Evolutionary conservation across 73 alveolate genomes (phyloP).

Genomic region (Breviolum minutum): DNA sequence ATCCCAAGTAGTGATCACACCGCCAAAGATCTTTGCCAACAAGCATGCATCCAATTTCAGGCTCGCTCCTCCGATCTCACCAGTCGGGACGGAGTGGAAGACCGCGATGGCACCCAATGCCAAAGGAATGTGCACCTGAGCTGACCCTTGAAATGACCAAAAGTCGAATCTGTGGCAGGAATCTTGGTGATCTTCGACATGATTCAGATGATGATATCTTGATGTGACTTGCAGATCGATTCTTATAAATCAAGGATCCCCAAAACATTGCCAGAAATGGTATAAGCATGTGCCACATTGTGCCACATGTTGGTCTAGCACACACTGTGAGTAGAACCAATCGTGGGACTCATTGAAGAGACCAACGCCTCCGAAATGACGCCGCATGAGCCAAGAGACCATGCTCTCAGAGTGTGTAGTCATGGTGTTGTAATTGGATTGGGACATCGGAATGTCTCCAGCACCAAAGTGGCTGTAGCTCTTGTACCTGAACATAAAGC

Average conservation of each 20-base stretch:
- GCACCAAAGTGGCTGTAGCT: slow-evolving; percentile 86
- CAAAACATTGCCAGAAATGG: too few relatives aligned
- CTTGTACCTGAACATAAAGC: background rate
- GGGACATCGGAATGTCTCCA: slow-evolving; percentile 85
- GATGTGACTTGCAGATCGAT: too few relatives aligned
- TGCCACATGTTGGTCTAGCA: too few relatives aligned
- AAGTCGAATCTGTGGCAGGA: background rate
- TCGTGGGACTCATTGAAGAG: background rate
- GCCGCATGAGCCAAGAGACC: background rate
- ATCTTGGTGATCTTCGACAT: background rate
- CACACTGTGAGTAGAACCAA: background rate
- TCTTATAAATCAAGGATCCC: too few relatives aligned
- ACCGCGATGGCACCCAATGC: slow-evolving; percentile 82
- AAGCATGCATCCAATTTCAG: slow-evolving; percentile 56
- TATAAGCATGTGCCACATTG: too few relatives aligned
- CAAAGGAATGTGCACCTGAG: slow-evolving; percentile 77
- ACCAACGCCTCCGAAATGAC: background rate
- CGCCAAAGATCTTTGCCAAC: slow-evolving; percentile 75
- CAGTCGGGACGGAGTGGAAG: slow-evolving; percentile 79
- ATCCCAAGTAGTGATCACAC: slow-evolving; percentile 52
- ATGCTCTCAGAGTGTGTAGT: background rate
- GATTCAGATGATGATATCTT: too few relatives aligned
- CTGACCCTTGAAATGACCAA: background rate
- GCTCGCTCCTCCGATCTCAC: background rate
- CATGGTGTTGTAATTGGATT: background rate